These are phyloP conservation scores for Saxophila tyrrhenica DNA, from an alignment of 495 filamentous ascomycete genomes.

Conservation along the genomic window DNA sequence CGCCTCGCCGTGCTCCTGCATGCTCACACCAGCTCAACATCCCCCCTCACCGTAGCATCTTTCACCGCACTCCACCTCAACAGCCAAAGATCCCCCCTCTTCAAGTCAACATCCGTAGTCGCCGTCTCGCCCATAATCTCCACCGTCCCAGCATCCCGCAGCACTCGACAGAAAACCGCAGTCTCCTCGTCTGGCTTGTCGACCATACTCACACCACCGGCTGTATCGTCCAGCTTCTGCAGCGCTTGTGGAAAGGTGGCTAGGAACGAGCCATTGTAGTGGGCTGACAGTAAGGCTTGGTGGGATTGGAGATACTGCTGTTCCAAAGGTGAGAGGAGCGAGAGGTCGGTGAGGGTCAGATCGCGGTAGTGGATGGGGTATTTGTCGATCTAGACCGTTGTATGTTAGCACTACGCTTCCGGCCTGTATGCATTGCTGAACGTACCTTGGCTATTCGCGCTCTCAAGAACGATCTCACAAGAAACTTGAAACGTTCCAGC, in stretches of 20 bases:
- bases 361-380: constrained; percentile 51
- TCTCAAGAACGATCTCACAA: constrained; percentile 74
- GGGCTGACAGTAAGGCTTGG: constrained; percentile 65
- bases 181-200: constrained; percentile 69
- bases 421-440: constrained; percentile 5
- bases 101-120: constrained; percentile 41
- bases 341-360: constrained; percentile 22
- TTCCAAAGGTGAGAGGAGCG: constrained; percentile 58
- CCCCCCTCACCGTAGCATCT: constrained; percentile 55
- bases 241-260: constrained; percentile 62
- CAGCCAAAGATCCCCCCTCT: constrained; percentile 76
- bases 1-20: too few relatives aligned
- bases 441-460: constrained; percentile 68
- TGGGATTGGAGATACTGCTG: constrained; percentile 68
- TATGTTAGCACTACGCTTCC: not conserved
- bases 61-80: constrained; percentile 77
- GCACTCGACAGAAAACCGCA: constrained; percentile 72
- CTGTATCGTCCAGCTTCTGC: constrained; percentile 77
- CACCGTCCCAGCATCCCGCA: constrained; percentile 50
- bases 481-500: constrained; percentile 82
- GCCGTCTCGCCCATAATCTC: constrained; percentile 42
- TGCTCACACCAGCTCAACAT: constrained; percentile 74
- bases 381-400: constrained; percentile 51
- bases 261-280: constrained; percentile 75
- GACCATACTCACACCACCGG: constrained; percentile 84